A percentile compares a stretch with the other conserved stretches of the same genome.
phyloP scores from a whole-genome alignment of 805 yeast species.

The Wickerhamomyces rabaulensis region DNA sequence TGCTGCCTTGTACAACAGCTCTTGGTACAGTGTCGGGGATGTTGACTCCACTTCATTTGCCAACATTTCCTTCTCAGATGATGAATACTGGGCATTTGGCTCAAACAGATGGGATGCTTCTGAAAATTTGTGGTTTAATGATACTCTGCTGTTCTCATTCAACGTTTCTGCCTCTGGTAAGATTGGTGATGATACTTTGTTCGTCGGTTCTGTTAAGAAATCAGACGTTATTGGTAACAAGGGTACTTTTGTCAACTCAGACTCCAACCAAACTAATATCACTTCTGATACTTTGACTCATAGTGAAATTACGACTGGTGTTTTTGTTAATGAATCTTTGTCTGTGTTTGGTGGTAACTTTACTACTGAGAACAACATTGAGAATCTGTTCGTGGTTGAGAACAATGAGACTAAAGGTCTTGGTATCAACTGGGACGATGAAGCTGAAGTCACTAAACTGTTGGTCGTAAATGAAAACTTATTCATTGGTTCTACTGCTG shows the following conservation, averaged over 20 bases:
- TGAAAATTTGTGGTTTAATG: slow-evolving; percentile 30
- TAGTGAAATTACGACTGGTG: slow-evolving; percentile 29
- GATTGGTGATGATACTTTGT: slow-evolving; percentile 14
- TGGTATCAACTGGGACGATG: slow-evolving; percentile 22
- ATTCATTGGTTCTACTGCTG: slow-evolving; percentile 42
- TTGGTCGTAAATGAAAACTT: slow-evolving; percentile 22
- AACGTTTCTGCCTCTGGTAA: slow-evolving; percentile 24
- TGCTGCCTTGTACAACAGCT: slow-evolving; percentile 30
- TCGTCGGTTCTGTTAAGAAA: slow-evolving; percentile 20
- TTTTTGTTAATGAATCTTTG: slow-evolving; percentile 40
- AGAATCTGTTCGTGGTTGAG: slow-evolving; percentile 22
- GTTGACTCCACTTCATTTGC: slow-evolving; percentile 8
- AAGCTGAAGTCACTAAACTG: slow-evolving; percentile 14
- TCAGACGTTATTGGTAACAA: slow-evolving; percentile 17
- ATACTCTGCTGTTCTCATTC: slow-evolving; percentile 25
- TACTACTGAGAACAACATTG: slow-evolving; percentile 19
- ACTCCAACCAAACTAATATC: slow-evolving; percentile 15
- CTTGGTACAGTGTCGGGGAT: slow-evolving; percentile 41
- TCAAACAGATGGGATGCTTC: slow-evolving; percentile 38
- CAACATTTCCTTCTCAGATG: slow-evolving; percentile 29
- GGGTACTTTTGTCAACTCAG: slow-evolving; percentile 9
- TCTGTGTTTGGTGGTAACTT: slow-evolving; percentile 61
- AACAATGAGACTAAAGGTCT: slow-evolving; percentile 24
- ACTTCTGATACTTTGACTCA: slow-evolving; percentile 11
- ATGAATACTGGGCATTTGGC: slow-evolving; percentile 38